Conservation (phyloP, 1,139 yeast genomes). For the Candida tetrigidarum region DNA sequence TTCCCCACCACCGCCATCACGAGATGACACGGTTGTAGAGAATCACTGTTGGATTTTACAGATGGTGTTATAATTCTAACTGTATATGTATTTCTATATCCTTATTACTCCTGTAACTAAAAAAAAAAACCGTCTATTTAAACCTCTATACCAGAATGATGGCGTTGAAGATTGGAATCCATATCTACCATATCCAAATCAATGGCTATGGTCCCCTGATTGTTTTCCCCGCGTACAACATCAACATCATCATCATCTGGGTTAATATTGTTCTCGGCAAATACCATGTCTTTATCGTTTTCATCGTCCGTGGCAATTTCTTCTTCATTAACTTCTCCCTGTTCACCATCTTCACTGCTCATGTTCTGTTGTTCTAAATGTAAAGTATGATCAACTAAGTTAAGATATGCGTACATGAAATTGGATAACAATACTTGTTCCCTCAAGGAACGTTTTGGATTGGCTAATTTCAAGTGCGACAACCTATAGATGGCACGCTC, state of each 20-base stretch:
- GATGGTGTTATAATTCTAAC: background rate
- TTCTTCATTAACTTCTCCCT: constrained; percentile 15
- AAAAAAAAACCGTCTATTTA: background rate
- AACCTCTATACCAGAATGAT: constrained; percentile 9
- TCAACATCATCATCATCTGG: constrained; percentile 6
- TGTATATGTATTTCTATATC: background rate
- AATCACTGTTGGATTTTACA: too few species aligned
- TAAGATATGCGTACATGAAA: constrained; percentile 96
- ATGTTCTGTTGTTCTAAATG: constrained; percentile 63
- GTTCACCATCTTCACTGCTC: constrained; percentile 18
- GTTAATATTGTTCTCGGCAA: constrained; percentile 10
- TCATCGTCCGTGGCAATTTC: constrained; percentile 17
- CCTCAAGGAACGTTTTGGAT: constrained; percentile 85
- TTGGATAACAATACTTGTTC: constrained; percentile 93
- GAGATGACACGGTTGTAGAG: background rate
- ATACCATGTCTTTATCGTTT: constrained; percentile 6
- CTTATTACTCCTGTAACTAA: background rate
- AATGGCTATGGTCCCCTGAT: constrained; percentile 7
- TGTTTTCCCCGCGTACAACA: background rate
- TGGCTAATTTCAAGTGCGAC: constrained; percentile 90
- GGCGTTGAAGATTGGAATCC: background rate
- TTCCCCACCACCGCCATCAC: too few species aligned
- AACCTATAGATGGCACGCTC: constrained; percentile 94
- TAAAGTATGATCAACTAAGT: constrained; percentile 87
- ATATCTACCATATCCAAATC: constrained; percentile 14